Percentiles rank a stretch among this genome's conserved stretches.
These are phyloP conservation scores for Ophiostoma novo-ulmi DNA, from an alignment of 2,329 filamentous ascomycete genomes.

Conservation along the genomic window DNA sequence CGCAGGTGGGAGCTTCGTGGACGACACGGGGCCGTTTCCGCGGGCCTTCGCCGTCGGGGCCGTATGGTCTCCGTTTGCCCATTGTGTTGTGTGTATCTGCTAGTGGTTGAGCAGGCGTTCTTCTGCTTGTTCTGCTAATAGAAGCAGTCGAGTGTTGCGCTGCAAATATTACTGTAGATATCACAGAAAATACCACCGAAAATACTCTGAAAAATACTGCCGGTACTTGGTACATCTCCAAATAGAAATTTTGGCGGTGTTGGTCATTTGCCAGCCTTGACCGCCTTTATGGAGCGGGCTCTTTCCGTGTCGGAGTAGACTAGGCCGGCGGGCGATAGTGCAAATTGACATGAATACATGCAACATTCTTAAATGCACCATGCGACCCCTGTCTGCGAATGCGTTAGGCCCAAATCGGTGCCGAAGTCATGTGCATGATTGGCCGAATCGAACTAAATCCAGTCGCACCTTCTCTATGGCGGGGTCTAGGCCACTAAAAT, in stretches of 20 bases:
- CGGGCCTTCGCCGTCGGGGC: conserved; percentile 39
- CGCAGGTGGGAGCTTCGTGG: conserved; percentile 53
- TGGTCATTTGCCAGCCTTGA: conserved; percentile 16
- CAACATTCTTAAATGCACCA: neutral
- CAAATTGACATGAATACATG: neutral
- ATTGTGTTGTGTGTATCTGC: conserved; percentile 31
- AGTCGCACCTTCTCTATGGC: conserved; percentile 2
- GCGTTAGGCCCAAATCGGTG: neutral
- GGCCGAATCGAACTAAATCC: neutral
- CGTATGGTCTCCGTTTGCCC: conserved; percentile 43
- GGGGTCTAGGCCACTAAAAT: conserved; percentile 12
- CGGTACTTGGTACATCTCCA: conserved; percentile 10
- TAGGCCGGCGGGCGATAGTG: neutral
- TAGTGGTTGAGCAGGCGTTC: neutral
- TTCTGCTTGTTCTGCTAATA: neutral
- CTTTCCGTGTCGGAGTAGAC: neutral
- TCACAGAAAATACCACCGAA: neutral
- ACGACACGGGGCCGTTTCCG: conserved; percentile 54
- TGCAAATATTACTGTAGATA: neutral
- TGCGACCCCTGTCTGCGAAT: neutral
- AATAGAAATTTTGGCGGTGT: conserved; percentile 21
- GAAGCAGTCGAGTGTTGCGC: neutral
- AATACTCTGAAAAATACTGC: conserved; percentile 13
- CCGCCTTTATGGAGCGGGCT: conserved; percentile 12
- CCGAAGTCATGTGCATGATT: conserved; percentile 2